Base-by-base conservation (phyloP, 2,329 filamentous ascomycete species). In the Xylaria sp. region DNA sequence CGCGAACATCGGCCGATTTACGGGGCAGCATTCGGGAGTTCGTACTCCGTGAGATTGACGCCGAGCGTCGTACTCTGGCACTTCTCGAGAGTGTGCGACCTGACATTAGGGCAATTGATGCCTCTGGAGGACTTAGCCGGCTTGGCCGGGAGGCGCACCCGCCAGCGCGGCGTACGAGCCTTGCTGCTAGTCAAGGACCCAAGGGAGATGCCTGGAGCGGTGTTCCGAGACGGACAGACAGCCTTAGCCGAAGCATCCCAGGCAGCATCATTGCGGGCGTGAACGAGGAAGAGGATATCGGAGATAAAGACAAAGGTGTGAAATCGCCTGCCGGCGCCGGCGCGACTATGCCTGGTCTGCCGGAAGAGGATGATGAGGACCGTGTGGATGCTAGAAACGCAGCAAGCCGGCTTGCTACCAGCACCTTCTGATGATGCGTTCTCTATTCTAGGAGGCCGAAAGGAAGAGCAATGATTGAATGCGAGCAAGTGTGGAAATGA, bases 121-220 rank as follows among this genome's bases (percentile, higher is more conserved):
- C 90, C 38, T 94, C 91, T 6, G 95, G 95, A 57, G 95, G 95
- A 11, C 86, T 99, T 47, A 95, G 91, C 72, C 87, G 95, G 43
- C 84, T 99, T 35, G 95, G 95, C 43, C 88, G 95, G 61, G 95
- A 99, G 78, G 82, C 91, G 15, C 92, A 97, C 75, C 94, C 95
- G 2, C 80, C 88, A 4, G 77, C 81, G 63, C 87, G 95, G 57
- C 88, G 94, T 64, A 79, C 89, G 25, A 94, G 88, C 76, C 79
- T 97, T 68, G 91, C 92, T 15, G 91, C 92, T 49, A 95, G 91
- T 72, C 95, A 99, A 78, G 95, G 95, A 0, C 94, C 95, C 52
- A 96, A 96, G 80, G 95, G 95, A n/a, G 95, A 99, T 77, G 90
- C 95, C 15, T 99, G 95, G 95, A 97, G 92, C 72, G 95, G 95